Evolutionary conservation across 225 moss, liverwort and hornwort genomes (phyloP).

Genomic region (Straminergon stramineum): DNA sequence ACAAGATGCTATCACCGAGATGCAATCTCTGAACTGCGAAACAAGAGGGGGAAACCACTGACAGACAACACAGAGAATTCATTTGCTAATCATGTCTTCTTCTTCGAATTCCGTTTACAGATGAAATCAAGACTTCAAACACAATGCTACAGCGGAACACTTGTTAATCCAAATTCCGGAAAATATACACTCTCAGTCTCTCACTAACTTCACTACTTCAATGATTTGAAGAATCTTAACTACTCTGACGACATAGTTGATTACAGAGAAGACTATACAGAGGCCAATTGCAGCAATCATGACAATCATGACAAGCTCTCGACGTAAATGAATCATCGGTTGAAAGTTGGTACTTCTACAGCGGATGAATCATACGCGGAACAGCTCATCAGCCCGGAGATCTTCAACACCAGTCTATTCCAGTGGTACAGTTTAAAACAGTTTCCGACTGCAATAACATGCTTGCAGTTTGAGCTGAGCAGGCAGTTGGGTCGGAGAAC

Average conservation of each 20-base stretch:
- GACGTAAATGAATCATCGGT: not conserved
- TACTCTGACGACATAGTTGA: not conserved
- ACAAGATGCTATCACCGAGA: not conserved
- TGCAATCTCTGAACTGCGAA: not conserved
- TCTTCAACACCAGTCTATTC: not conserved
- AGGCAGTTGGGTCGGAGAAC: not conserved
- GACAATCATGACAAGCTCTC: not conserved
- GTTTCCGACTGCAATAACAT: not conserved
- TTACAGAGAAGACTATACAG: not conserved
- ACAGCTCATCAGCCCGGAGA: not conserved
- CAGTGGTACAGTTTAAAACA: not conserved
- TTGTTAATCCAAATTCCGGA: not conserved
- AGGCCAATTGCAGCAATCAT: not conserved
- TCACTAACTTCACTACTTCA: not conserved
- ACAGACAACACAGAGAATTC: not conserved
- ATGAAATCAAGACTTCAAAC: not conserved
- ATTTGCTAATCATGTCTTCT: not conserved
- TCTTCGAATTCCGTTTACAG: not conserved
- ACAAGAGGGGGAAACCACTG: not conserved
- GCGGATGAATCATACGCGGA: not conserved
- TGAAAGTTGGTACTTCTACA: not conserved
- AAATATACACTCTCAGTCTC: not conserved
- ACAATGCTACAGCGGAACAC: not conserved
- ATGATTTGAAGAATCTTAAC: not conserved
- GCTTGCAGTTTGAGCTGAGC: not conserved